Conservation (phyloP, 1,284 basidiomycete genomes). For the Tylopilus sp. region DNA sequence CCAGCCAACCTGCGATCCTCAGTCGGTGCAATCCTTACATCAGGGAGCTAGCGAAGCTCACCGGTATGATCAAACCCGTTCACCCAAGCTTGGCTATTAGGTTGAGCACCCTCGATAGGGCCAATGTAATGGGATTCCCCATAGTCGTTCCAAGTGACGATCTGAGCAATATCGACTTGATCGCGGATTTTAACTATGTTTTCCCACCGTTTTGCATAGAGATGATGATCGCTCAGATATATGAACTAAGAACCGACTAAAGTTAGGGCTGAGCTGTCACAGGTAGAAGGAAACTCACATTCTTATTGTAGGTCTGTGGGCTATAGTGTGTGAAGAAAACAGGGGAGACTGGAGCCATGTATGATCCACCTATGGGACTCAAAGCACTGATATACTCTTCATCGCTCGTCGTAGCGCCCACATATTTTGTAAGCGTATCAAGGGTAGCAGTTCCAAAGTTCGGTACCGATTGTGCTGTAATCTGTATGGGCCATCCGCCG, state of each 20-base stretch:
- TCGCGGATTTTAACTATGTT: slow-evolving; percentile 57
- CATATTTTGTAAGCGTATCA: slow-evolving; percentile 38
- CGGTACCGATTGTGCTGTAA: slow-evolving; percentile 44
- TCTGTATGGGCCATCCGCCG: slow-evolving; percentile 57
- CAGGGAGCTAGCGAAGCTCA: slow-evolving; percentile 22
- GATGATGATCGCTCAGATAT: slow-evolving; percentile 64
- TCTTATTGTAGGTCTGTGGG: slow-evolving; percentile 69
- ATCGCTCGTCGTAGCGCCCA: slow-evolving; percentile 49
- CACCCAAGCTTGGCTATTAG: slow-evolving; percentile 60
- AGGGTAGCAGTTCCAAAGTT: slow-evolving; percentile 22
- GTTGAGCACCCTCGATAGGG: slow-evolving; percentile 63
- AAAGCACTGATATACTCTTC: slow-evolving; percentile 42
- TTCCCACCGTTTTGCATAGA: slow-evolving; percentile 74
- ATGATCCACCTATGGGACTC: slow-evolving; percentile 26
- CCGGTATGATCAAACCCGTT: slow-evolving; percentile 61
- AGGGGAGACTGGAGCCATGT: slow-evolving; percentile 51
- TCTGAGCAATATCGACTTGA: slow-evolving; percentile 54
- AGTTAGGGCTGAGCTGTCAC: slow-evolving; percentile 5
- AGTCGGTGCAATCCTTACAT: background rate
- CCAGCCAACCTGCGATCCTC: slow-evolving; percentile 49
- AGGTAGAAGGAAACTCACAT: slow-evolving; percentile 44
- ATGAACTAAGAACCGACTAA: slow-evolving; percentile 41
- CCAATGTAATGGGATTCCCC: slow-evolving; percentile 63
- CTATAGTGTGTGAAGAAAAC: slow-evolving; percentile 80
- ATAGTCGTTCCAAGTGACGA: slow-evolving; percentile 61